Conservation (phyloP, 768 basidiomycete species). For the Gymnopilus junonius region DNA sequence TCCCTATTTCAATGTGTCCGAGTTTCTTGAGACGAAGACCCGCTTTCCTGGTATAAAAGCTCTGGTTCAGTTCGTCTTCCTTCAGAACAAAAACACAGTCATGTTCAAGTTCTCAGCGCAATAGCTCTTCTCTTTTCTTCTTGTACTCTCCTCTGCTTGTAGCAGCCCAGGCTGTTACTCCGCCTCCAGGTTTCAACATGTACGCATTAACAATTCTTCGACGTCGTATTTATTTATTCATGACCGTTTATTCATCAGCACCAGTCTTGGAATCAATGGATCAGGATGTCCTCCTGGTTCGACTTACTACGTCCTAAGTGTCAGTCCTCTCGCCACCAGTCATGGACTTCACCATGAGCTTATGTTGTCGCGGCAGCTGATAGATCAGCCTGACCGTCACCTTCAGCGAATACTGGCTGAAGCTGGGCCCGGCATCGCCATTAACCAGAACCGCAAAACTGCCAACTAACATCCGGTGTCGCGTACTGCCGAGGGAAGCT, state of each 20-base stretch:
- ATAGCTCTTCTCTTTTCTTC: not conserved
- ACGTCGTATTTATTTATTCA: not conserved
- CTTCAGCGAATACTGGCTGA: conserved; percentile 29
- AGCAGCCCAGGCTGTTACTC: not conserved
- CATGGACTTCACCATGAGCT: not conserved
- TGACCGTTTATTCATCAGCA: conserved; percentile 10
- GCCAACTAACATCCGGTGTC: conserved; percentile 28
- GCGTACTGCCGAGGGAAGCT: conserved; percentile 11
- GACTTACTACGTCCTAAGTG: conserved; percentile 25
- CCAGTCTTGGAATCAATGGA: conserved; percentile 26
- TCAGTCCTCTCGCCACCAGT: not conserved
- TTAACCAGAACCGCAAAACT: conserved; percentile 28
- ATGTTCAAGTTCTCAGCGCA: not conserved
- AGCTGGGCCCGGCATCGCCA: conserved; percentile 27
- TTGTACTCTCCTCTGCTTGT: not conserved
- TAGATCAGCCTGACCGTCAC: conserved; percentile 26
- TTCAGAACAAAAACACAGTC: not conserved
- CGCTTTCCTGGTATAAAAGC: not conserved
- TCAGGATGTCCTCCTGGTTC: conserved; percentile 29
- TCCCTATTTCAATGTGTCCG: not conserved
- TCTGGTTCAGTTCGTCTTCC: not conserved
- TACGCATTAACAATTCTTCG: not conserved
- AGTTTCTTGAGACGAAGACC: not conserved
- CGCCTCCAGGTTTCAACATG: not conserved
- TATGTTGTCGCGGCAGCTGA: conserved; percentile 10